phyloP scores from a whole-genome alignment of 352 stramenopile genomes.

The Globisporangium carolinianum region DNA sequence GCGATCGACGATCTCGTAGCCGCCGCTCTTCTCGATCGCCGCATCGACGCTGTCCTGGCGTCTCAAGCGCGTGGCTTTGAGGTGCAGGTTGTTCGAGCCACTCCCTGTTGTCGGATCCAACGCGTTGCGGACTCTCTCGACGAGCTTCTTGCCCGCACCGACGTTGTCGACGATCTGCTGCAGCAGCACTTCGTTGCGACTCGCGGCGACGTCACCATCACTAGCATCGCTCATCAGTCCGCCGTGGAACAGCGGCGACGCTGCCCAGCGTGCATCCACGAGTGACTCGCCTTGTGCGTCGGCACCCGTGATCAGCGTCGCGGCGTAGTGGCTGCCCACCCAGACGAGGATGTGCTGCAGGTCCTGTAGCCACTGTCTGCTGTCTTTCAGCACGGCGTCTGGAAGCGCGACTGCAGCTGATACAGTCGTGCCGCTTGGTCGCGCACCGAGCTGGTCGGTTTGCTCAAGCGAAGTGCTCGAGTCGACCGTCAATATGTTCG shows the following conservation, averaged over 20 bases:
- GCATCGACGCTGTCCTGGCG: conserved; percentile 81
- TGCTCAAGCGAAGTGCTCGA: background rate
- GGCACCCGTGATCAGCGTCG: conserved; percentile 40
- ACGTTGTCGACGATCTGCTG: conserved; percentile 70
- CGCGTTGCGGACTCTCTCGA: conserved; percentile 73
- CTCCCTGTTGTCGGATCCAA: conserved; percentile 42
- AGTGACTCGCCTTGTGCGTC: conserved; percentile 5
- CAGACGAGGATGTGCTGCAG: conserved; percentile 58
- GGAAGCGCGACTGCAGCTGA: background rate
- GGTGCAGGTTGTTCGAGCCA: conserved; percentile 43
- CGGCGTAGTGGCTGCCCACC: conserved; percentile 57
- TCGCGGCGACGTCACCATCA: background rate
- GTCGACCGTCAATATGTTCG: background rate
- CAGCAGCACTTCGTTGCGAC: conserved; percentile 50
- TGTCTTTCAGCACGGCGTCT: conserved; percentile 21
- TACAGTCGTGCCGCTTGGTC: too few species aligned
- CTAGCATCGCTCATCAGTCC: conserved; percentile 9
- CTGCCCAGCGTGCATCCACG: conserved; percentile 38
- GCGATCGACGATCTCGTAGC: conserved; percentile 73
- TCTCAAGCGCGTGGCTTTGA: conserved; percentile 58
- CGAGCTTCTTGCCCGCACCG: conserved; percentile 66
- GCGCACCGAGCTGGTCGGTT: background rate
- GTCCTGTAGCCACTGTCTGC: conserved; percentile 44
- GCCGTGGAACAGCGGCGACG: conserved; percentile 49
- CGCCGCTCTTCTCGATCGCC: conserved; percentile 77